phyloP scores from a whole-genome alignment of 2,329 filamentous ascomycete genomes.

The Diaporthe amygdali region DNA sequence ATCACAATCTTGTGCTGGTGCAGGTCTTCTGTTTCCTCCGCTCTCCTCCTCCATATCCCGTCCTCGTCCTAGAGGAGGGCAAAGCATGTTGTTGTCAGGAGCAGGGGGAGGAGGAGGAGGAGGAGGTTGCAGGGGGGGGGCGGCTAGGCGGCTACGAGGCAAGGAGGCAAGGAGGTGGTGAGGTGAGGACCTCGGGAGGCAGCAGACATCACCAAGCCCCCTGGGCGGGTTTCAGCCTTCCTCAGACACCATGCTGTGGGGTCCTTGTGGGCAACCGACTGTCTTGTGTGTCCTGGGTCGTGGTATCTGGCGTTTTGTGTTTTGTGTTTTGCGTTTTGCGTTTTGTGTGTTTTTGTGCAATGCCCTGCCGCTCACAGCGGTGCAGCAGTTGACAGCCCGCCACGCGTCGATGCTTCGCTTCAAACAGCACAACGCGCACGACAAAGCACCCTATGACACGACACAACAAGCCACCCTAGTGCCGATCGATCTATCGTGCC shows the following conservation, averaged over 20 bases:
- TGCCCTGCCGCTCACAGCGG: neutral
- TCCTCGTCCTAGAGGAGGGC: too few relatives aligned
- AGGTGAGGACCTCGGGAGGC: neutral
- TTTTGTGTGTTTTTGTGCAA: neutral
- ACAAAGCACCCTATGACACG: neutral
- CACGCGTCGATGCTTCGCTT: neutral
- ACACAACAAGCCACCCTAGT: neutral
- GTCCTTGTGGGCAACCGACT: neutral
- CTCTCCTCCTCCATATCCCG: too few relatives aligned
- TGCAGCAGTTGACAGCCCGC: neutral
- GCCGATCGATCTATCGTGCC: neutral
- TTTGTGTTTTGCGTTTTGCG: neutral
- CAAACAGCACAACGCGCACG: neutral
- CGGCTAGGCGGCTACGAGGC: too few relatives aligned
- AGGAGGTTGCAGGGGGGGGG: too few relatives aligned
- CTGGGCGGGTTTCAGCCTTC: constrained; percentile 11
- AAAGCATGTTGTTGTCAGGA: too few relatives aligned
- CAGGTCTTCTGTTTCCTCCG: too few relatives aligned
- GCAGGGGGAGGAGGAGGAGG: too few relatives aligned
- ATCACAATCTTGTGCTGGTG: too few relatives aligned
- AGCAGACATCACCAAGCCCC: neutral
- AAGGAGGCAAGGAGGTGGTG: neutral
- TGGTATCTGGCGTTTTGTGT: too few relatives aligned
- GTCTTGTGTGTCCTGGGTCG: too few relatives aligned
- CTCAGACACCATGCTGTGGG: constrained; percentile 4